phyloP scores from a whole-genome alignment of 2,329 filamentous ascomycete species.

The Alternaria triticimaculans region DNA sequence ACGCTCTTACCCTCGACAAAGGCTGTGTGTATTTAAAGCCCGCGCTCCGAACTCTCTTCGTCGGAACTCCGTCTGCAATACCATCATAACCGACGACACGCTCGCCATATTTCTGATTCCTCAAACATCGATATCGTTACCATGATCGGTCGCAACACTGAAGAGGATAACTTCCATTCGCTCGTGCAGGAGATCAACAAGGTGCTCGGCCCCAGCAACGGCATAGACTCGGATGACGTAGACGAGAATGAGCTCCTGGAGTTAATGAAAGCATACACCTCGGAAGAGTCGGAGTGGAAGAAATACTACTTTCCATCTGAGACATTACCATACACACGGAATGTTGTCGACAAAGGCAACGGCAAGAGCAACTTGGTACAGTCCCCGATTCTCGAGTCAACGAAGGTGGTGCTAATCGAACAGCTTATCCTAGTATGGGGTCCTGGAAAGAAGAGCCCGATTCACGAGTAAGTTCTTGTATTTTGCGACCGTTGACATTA shows the following conservation, averaged over 20 bases:
- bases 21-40: slow-evolving; percentile 6
- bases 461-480: slow-evolving; percentile 69
- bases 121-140: slow-evolving; percentile 5
- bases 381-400: slow-evolving; percentile 6
- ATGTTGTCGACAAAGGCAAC: slow-evolving; percentile 89
- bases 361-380: slow-evolving; percentile 76
- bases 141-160: slow-evolving; percentile 31
- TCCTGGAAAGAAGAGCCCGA: slow-evolving; percentile 79
- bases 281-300: slow-evolving; percentile 73
- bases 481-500: slow-evolving; percentile 18
- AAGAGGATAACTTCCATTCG: slow-evolving; percentile 62
- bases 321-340: slow-evolving; percentile 78
- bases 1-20: slow-evolving; percentile 18
- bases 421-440: slow-evolving; percentile 90
- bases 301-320: slow-evolving; percentile 76
- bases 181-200: slow-evolving; percentile 77
- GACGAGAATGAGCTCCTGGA: slow-evolving; percentile 73
- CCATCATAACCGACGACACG: background rate
- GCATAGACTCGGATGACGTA: slow-evolving; percentile 81
- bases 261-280: slow-evolving; percentile 77
- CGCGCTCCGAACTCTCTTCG: background rate
- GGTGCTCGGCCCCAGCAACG: slow-evolving; percentile 79
- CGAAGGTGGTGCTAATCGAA: slow-evolving; percentile 9
- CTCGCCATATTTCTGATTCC: background rate
- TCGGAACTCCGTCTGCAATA: background rate